phyloP scores from a whole-genome alignment of 2,329 filamentous ascomycete genomes.

The Aureobasidium sp. region DNA sequence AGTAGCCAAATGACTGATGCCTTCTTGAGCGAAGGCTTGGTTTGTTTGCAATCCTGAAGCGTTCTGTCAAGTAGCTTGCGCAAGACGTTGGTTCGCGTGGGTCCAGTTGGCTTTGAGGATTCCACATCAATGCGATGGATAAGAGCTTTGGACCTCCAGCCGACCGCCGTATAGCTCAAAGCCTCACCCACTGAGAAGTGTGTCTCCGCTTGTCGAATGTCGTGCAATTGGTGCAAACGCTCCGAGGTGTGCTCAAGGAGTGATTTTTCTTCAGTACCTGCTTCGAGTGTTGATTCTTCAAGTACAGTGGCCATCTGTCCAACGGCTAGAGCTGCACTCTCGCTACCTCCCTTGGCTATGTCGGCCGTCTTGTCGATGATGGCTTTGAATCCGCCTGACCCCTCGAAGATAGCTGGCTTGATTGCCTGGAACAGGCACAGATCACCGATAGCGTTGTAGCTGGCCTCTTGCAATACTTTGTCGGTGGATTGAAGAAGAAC shows the following conservation, averaged over 20 bases:
- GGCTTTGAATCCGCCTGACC: constrained; percentile 19
- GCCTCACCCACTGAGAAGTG: constrained; percentile 91
- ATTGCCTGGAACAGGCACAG: constrained; percentile 54
- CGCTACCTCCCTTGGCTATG: constrained; percentile 72
- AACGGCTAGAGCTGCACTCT: constrained; percentile 72
- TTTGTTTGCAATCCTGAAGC: constrained; percentile 68
- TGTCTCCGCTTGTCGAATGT: constrained; percentile 76
- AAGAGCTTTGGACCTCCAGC: constrained; percentile 79
- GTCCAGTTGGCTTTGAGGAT: constrained; percentile 38
- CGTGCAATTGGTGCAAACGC: constrained; percentile 68
- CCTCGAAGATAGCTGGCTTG: constrained; percentile 31
- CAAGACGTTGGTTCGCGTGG: constrained; percentile 36
- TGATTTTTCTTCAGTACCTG: constrained; percentile 31
- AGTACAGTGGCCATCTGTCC: constrained; percentile 67
- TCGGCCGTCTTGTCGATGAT: constrained; percentile 58
- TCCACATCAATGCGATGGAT: constrained; percentile 71
- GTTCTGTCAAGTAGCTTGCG: constrained; percentile 61
- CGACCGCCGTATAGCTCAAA: constrained; percentile 65
- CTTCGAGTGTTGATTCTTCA: constrained; percentile 34
- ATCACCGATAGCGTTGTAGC: constrained; percentile 53
- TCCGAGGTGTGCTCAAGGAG: constrained; percentile 53
- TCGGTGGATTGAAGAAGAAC: constrained; percentile 52
- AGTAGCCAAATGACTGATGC: constrained; percentile 94
- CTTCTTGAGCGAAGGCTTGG: constrained; percentile 83
- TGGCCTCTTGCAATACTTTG: constrained; percentile 50